Percentiles rank a stretch among this genome's conserved stretches.
phyloP scores from a whole-genome alignment of 352 stramenopile species.

The Halophytophthora polymorphica region DNA sequence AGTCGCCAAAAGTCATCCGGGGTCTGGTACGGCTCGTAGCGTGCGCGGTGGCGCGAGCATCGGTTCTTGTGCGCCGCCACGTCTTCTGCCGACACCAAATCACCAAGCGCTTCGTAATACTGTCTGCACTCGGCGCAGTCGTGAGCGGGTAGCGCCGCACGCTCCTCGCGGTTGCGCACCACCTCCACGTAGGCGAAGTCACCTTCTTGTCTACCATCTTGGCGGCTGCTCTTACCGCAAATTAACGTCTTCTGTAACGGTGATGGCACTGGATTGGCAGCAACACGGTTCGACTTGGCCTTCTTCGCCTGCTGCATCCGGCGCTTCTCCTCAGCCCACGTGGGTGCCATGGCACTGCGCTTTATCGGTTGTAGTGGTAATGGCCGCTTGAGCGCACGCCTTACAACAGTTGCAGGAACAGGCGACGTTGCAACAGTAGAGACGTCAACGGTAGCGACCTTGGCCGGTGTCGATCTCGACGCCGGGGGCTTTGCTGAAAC shows the following conservation, averaged over 20 bases:
- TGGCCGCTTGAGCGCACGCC: too few species aligned
- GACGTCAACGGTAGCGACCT: neutral
- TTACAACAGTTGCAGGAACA: too few species aligned
- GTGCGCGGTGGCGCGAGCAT: constrained; percentile 75
- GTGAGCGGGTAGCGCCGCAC: constrained; percentile 52
- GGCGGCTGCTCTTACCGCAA: constrained; percentile 3
- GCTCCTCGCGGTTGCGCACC: constrained; percentile 65
- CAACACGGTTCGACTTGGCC: constrained; percentile 18
- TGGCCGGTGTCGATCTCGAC: constrained; percentile 2
- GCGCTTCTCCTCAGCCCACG: constrained; percentile 46
- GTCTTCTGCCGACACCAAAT: constrained; percentile 31
- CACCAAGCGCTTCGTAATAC: constrained; percentile 74
- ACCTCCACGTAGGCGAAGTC: constrained; percentile 69
- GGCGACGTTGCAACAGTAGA: too few species aligned
- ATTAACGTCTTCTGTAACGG: constrained; percentile 7
- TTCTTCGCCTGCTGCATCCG: constrained; percentile 25
- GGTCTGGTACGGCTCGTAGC: constrained; percentile 74
- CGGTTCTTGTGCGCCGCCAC: constrained; percentile 37
- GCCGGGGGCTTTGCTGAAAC: constrained; percentile 5
- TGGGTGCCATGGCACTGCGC: constrained; percentile 17
- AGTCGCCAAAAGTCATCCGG: constrained; percentile 84
- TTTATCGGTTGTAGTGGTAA: constrained; percentile 3
- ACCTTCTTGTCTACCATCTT: constrained; percentile 16
- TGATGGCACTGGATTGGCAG: constrained; percentile 2
- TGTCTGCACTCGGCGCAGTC: constrained; percentile 76